These are phyloP conservation scores for Halophytophthora batemanensis DNA, from an alignment of 352 stramenopile genomes.

Conservation along the genomic window DNA sequence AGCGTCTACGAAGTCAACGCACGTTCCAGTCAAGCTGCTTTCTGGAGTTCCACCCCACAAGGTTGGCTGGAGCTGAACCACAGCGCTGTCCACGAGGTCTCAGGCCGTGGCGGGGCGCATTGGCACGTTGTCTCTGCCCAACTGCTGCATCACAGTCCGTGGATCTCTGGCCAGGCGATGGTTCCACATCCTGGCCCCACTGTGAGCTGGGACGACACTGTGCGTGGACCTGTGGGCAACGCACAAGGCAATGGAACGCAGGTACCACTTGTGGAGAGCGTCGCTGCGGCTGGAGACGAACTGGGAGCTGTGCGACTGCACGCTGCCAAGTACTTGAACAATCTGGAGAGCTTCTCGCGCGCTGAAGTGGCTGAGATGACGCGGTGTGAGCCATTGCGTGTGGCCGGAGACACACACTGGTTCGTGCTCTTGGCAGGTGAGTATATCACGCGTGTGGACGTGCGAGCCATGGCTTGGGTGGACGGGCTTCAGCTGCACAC, in stretches of 20 bases:
- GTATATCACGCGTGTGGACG: constrained; percentile 49
- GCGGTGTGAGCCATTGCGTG: constrained; percentile 12
- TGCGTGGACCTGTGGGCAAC: constrained; percentile 45
- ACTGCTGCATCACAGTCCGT: constrained; percentile 45
- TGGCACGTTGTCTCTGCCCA: constrained; percentile 58
- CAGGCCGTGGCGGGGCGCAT: constrained; percentile 30
- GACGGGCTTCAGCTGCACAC: constrained; percentile 67
- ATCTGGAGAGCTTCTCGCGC: constrained; percentile 37
- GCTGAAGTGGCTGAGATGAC: constrained; percentile 35
- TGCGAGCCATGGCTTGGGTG: constrained; percentile 58
- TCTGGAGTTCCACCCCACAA: constrained; percentile 11
- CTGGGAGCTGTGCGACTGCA: constrained; percentile 46
- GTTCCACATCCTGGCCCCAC: constrained; percentile 29
- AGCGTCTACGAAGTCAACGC: constrained; percentile 38
- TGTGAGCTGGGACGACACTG: constrained; percentile 39
- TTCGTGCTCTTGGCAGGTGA: constrained; percentile 42
- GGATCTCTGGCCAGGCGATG: constrained; percentile 42
- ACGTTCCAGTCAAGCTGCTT: constrained; percentile 13
- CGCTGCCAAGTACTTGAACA: constrained; percentile 39
- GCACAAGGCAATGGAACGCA: constrained; percentile 42
- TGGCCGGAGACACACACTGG: constrained; percentile 33
- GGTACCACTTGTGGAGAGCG: constrained; percentile 25
- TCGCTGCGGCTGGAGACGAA: constrained; percentile 16
- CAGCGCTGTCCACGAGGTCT: constrained; percentile 30
- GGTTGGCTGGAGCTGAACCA: constrained; percentile 43